A percentile compares a stretch with the other conserved stretches of the same genome.
Evolutionary conservation across 805 yeast species (phyloP).

Genomic region (Teunomyces lycoperdinae): DNA sequence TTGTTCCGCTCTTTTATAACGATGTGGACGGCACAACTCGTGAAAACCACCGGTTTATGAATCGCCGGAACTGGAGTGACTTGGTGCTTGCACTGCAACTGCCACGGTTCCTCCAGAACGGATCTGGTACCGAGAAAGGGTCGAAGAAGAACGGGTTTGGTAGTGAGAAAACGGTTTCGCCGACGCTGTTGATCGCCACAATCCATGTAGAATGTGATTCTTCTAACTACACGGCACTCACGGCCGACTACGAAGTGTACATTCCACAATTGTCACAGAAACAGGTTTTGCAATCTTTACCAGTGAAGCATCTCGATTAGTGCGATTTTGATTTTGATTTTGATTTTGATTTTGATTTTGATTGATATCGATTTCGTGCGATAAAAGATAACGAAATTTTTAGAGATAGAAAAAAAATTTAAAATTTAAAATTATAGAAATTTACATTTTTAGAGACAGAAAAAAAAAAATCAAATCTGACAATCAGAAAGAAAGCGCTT

Average conservation of each 20-base stretch:
- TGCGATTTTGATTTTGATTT: no score
- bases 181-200: constrained; percentile 54
- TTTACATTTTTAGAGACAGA: neutral
- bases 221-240: constrained; percentile 44
- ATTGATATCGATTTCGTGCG: no score
- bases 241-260: constrained; percentile 64
- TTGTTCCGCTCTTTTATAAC: constrained; percentile 64
- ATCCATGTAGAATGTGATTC: constrained; percentile 71
- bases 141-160: no score
- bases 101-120: neutral
- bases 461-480: neutral
- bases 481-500: neutral
- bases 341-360: no score
- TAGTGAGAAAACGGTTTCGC: no score
- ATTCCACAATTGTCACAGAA: constrained; percentile 57
- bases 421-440: no score
- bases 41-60: constrained; percentile 52
- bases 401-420: no score
- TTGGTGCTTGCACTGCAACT: constrained; percentile 50
- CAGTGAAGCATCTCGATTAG: constrained; percentile 30
- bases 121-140: constrained; percentile 17
- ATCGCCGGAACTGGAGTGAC: constrained; percentile 72
- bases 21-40: constrained; percentile 56
- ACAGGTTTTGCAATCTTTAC: constrained; percentile 26
- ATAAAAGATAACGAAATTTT: no score